Percentiles rank a stretch among this genome's conserved stretches.
Evolutionary conservation across 768 basidiomycete genomes (phyloP).

Genomic region (Serpula lacrymans): DNA sequence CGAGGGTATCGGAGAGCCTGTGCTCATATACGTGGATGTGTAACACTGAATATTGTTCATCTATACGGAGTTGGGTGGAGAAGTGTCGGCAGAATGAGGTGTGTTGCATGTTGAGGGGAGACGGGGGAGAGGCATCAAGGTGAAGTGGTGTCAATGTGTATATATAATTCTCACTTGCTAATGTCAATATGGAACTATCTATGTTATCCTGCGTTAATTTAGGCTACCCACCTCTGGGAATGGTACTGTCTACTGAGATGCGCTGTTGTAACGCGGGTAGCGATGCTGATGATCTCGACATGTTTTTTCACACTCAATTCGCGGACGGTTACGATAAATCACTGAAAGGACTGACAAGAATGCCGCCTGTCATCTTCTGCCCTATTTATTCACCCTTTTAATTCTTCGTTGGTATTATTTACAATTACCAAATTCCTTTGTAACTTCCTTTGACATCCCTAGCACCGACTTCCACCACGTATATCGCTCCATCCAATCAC

Average conservation of each 20-base stretch:
- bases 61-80: neutral
- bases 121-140: conserved; percentile 19
- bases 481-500: conserved; percentile 6
- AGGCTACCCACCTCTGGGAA: conserved; percentile 9
- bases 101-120: conserved; percentile 10
- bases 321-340: neutral
- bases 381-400: no score
- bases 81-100: neutral
- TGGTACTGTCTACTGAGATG: conserved; percentile 13
- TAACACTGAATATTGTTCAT: conserved; percentile 24
- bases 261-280: conserved; percentile 16
- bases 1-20: conserved; percentile 92
- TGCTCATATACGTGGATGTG: conserved; percentile 87
- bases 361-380: no score
- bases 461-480: no score
- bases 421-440: no score
- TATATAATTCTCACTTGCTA: conserved; percentile 14
- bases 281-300: conserved; percentile 7
- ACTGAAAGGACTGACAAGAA: no score
- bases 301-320: neutral
- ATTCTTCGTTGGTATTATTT: no score
- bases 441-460: no score
- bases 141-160: conserved; percentile 18
- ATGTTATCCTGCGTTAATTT: conserved; percentile 12
- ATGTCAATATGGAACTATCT: conserved; percentile 16